These are phyloP conservation scores for Boletus rex-veris DNA, from an alignment of 768 basidiomycete genomes.

Conservation along the genomic window DNA sequence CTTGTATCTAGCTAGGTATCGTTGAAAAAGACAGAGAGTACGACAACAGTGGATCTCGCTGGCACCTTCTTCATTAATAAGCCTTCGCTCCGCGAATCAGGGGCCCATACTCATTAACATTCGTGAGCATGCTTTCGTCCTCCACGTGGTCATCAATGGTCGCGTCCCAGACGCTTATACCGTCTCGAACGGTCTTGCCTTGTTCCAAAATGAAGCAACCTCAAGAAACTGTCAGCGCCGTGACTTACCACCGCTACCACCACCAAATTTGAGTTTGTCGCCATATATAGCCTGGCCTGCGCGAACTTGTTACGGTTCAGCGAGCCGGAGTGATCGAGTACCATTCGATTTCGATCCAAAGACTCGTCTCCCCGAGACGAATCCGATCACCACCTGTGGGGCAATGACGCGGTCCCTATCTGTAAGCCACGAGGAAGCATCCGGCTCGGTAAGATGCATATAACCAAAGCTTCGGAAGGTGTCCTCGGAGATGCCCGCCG, in stretches of 20 bases:
- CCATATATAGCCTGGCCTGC: conserved; percentile 88
- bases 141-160: conserved; percentile 9
- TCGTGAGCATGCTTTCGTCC: conserved; percentile 20
- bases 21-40: background rate
- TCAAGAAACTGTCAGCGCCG: background rate
- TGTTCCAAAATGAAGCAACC: background rate
- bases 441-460: conserved; percentile 51
- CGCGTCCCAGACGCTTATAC: conserved; percentile 73
- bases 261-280: conserved; percentile 95
- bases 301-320: background rate
- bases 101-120: conserved; percentile 15
- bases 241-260: conserved; percentile 53
- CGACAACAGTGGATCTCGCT: background rate
- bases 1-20: conserved; percentile 1
- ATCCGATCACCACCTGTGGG: conserved; percentile 91
- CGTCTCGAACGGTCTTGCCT: conserved; percentile 94
- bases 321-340: conserved; percentile 44
- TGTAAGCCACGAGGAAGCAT: conserved; percentile 44
- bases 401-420: conserved; percentile 67
- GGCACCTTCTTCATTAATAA: conserved; percentile 11
- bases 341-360: conserved; percentile 91
- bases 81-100: conserved; percentile 22
- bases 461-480: conserved; percentile 60
- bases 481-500: conserved; percentile 33
- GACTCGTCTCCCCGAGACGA: conserved; percentile 79